Evolutionary conservation across 1,284 basidiomycete species (phyloP), one percentile per base, ranked within the genome.

Genomic region (Neotropicomus parvogracilis): DNA sequence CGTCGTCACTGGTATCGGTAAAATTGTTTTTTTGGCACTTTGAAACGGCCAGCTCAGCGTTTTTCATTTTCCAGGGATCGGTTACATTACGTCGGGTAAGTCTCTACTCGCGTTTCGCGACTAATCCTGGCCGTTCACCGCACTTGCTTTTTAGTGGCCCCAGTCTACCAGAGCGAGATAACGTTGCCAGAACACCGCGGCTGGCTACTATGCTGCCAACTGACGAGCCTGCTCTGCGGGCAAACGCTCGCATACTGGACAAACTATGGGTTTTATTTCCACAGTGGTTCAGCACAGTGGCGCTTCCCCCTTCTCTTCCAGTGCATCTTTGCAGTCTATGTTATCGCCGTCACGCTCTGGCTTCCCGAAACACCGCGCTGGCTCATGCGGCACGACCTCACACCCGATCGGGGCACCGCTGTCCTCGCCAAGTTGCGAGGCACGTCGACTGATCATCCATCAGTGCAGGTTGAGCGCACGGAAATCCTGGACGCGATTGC

Each of bases 361-460:
- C 54, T 54, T n/a, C 53, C 53, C 0, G 53, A 56, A 24, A 56
- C 53, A 8, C 53, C 53, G 1, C 54, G 54, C 24, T 56, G 54
- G 53, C 40, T 56, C 17, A 49, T 56, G 44, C 54, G 19, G 28
- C 54, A 54, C 14, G 24, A 54, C 17, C 13, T 31, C 13, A 50
- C 50, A 0, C 41, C 51, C 1, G 43, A 54, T 38, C 38, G 53
- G 17, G 54, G 53, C 0, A 54, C 54, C 10, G 26, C 11, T 7
- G 50, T 54, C n/a, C 44, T 54, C 27, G 53, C 53, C 20, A 57
- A 54, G 12, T 34, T 54, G 14, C 51, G 51, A 13, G 51, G 39
- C 10, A 38, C 54, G 20, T 26, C 44, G 14, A 9, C 39, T 1
- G 44, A 49, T 24, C 44, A 54, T 37, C 41, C 44, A 5, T 3